Percentiles rank a stretch among this genome's conserved stretches.
Evolutionary conservation across 495 filamentous ascomycete species (phyloP).

Genomic region (Hypoxylon fuscum): DNA sequence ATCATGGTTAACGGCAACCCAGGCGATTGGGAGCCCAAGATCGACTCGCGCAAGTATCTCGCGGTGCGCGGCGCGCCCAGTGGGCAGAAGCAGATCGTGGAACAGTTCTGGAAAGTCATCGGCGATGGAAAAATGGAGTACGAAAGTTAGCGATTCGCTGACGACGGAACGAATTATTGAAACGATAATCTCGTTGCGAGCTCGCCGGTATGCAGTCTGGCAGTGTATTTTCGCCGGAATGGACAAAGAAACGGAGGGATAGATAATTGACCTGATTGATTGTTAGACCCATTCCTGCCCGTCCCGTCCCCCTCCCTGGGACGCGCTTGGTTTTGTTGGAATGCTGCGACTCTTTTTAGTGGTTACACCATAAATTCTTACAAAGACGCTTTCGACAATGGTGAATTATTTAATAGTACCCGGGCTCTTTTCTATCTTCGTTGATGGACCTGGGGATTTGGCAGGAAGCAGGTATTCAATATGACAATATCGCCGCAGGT

Average conservation of each 20-base stretch:
- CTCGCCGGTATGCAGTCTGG: conserved; percentile 4
- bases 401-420: not conserved
- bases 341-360: conserved; percentile 22
- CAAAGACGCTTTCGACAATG: conserved; percentile 15
- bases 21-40: conserved; percentile 73
- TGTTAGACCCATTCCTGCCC: conserved; percentile 26
- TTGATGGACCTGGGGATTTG: not conserved
- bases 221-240: not conserved
- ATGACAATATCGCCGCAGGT: conserved; percentile 22
- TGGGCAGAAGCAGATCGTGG: conserved; percentile 78
- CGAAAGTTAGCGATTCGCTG: conserved; percentile 14
- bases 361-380: conserved; percentile 3
- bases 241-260: conserved; percentile 33
- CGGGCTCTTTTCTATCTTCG: not conserved
- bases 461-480: not conserved
- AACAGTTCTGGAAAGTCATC: conserved; percentile 79
- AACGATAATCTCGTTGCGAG: not conserved
- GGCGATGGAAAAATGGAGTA: conserved; percentile 66
- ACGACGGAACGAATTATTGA: conserved; percentile 11
- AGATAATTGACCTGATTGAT: conserved; percentile 16
- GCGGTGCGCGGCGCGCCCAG: conserved; percentile 71
- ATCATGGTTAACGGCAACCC: conserved; percentile 80
- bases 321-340: conserved; percentile 19
- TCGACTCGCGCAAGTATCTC: conserved; percentile 84
- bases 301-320: conserved; percentile 18